phyloP scores from a whole-genome alignment of 2,329 filamentous ascomycete species.

The Geoglossum cookeanum region DNA sequence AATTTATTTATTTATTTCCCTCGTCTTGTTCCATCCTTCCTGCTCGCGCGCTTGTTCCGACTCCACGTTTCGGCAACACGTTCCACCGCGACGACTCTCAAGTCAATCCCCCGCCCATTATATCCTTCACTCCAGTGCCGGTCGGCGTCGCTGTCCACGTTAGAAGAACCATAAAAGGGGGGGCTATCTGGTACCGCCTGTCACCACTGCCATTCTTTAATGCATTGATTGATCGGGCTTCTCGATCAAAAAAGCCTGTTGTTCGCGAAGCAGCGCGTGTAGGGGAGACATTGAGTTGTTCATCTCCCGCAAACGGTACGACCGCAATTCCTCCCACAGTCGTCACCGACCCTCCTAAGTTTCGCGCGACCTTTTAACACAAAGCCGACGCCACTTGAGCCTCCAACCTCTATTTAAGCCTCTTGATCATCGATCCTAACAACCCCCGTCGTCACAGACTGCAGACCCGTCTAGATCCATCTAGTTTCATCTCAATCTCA shows the following conservation, averaged over 20 bases:
- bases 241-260: not conserved
- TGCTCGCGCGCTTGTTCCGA: not conserved
- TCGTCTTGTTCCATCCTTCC: not conserved
- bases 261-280: constrained; percentile 14
- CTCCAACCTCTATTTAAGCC: not conserved
- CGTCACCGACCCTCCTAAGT: constrained; percentile 13
- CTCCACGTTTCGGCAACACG: not conserved
- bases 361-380: constrained; percentile 7
- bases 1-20: not conserved
- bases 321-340: constrained; percentile 8
- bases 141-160: not conserved
- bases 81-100: not conserved
- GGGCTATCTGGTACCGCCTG: constrained; percentile 1
- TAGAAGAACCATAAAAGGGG: not conserved
- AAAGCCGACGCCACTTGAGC: not conserved
- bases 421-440: constrained; percentile 5
- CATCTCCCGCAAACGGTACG: constrained; percentile 60
- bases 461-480: constrained; percentile 5
- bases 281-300: constrained; percentile 98
- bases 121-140: not conserved
- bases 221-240: constrained; percentile 1
- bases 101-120: too few species aligned
- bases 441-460: constrained; percentile 2
- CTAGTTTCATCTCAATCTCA: constrained; percentile 2
- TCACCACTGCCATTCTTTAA: not conserved